These are phyloP conservation scores for Cryphonectria carpinicola DNA, from an alignment of 2,329 filamentous ascomycete genomes.

Conservation along the genomic window DNA sequence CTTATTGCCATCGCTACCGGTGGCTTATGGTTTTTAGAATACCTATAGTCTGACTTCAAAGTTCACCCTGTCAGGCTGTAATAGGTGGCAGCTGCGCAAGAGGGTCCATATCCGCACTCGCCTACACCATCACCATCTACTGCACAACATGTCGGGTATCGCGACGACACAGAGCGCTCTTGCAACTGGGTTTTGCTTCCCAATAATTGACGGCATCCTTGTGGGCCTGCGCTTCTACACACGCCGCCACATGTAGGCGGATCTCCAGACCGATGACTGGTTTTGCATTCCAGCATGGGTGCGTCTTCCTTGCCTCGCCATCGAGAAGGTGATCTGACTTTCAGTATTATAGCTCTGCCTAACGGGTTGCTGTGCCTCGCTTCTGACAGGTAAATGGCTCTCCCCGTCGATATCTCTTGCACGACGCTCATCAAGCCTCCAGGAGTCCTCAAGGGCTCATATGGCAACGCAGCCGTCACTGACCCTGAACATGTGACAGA, in stretches of 20 bases:
- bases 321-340: background rate
- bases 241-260: conserved; percentile 5
- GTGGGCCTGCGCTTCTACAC: conserved; percentile 13
- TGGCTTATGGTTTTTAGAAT: background rate
- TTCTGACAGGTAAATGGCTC: background rate
- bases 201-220: conserved; percentile 12
- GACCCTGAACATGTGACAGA: conserved; percentile 12
- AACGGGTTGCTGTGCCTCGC: background rate
- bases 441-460: conserved; percentile 7
- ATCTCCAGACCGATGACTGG: conserved; percentile 11
- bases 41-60: background rate
- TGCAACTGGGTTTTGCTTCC: conserved; percentile 7
- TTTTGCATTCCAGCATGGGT: conserved; percentile 15
- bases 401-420: background rate
- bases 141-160: conserved; percentile 12
- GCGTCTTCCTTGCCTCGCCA: conserved; percentile 1
- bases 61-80: background rate
- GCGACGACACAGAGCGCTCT: conserved; percentile 14
- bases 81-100: background rate
- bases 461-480: conserved; percentile 3
- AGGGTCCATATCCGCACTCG: background rate
- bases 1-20: background rate
- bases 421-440: conserved; percentile 8
- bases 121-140: background rate
- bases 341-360: background rate